phyloP scores from a whole-genome alignment of 306 rosid genomes.

The Carpinus viminea region DNA sequence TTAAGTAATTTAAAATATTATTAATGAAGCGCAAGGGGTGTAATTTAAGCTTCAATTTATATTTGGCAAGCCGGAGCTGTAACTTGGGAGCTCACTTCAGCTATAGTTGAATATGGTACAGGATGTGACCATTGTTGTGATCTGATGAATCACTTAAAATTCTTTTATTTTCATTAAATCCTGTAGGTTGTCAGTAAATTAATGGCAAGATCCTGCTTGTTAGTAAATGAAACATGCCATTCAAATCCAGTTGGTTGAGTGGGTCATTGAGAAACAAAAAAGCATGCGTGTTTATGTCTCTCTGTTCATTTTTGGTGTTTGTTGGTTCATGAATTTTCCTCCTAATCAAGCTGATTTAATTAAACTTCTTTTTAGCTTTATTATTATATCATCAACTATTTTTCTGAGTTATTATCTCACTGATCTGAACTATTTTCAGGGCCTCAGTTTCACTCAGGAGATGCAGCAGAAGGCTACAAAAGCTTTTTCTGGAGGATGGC shows the following conservation, averaged over 20 bases:
- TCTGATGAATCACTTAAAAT: not conserved
- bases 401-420: conserved; percentile 22
- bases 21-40: not conserved
- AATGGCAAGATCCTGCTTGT: not conserved
- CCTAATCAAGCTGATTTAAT: not conserved
- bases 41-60: not conserved
- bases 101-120: not conserved
- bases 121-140: not conserved
- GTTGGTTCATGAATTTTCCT: conserved; percentile 6
- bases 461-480: conserved; percentile 91
- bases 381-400: not conserved
- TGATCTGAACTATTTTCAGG: conserved; percentile 50
- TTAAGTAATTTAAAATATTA: no score
- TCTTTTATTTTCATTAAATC: not conserved
- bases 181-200: not conserved
- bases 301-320: not conserved
- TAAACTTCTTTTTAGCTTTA: not conserved
- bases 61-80: not conserved
- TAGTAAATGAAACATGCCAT: not conserved
- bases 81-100: not conserved
- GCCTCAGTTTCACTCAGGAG: conserved; percentile 89
- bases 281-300: not conserved
- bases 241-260: not conserved
- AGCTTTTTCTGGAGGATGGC: conserved; percentile 98
- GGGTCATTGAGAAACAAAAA: not conserved